Conservation (phyloP, 2,329 filamentous ascomycete genomes). For the Colletotrichum tropicicola region DNA sequence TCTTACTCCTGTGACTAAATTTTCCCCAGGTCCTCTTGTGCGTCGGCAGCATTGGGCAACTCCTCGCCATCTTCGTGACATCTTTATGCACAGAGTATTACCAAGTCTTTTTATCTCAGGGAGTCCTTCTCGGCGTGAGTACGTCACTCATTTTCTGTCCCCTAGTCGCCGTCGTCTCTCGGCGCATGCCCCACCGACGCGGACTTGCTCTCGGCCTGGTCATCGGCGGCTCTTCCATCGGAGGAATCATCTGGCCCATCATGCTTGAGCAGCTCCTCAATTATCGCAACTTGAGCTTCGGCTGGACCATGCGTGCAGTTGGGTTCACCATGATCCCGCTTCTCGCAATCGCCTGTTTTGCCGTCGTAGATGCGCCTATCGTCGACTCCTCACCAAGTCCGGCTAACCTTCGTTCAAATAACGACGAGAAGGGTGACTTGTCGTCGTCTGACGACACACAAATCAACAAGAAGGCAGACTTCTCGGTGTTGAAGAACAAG, state of each 20-base stretch:
- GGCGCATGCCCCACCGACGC: constrained; percentile 40
- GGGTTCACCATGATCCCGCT: constrained; percentile 9
- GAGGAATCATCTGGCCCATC: constrained; percentile 29
- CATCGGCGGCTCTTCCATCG: constrained; percentile 40
- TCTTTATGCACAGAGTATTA: constrained; percentile 43
- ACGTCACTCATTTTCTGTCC: constrained; percentile 51
- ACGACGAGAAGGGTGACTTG: background rate
- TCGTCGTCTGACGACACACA: background rate
- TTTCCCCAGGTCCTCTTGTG: constrained; percentile 52
- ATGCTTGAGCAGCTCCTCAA: constrained; percentile 18
- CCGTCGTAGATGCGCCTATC: constrained; percentile 32
- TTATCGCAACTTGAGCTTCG: background rate
- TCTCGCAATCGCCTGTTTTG: background rate
- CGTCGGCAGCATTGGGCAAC: constrained; percentile 50
- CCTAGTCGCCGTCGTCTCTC: constrained; percentile 40
- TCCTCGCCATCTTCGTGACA: constrained; percentile 24
- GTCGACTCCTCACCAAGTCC: too few relatives aligned
- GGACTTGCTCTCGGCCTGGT: constrained; percentile 44
- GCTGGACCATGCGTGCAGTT: constrained; percentile 12
- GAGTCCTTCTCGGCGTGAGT: constrained; percentile 54
- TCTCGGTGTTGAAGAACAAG: constrained; percentile 32
- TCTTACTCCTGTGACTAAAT: constrained; percentile 39
- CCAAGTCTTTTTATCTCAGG: constrained; percentile 54
- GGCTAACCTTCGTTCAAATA: too few relatives aligned
- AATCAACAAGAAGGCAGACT: background rate